Base-by-base conservation (phyloP, 2,329 filamentous ascomycete genomes). In the Colletotrichum tropicicola region DNA sequence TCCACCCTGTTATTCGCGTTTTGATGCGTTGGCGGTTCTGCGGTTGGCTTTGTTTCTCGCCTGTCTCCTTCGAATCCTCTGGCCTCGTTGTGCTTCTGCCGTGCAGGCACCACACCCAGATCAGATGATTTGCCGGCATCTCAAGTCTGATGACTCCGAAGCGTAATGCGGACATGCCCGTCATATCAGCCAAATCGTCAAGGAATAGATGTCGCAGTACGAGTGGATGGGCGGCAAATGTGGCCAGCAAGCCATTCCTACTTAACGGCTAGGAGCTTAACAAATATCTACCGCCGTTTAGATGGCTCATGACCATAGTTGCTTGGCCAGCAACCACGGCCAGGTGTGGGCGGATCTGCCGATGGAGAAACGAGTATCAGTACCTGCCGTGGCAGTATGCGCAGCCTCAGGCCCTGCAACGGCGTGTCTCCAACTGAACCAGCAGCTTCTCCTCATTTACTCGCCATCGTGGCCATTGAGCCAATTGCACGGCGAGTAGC, bases 1-100 rank as follows among this genome's bases (percentile, higher is more conserved):
- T 13, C 28, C 21, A 45, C 12, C 27, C 44, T 28, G 13, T 25
- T 56, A 21, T 48, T 57, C 35, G 28, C 39, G 23, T 44, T 41
- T 55, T 65, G 61, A 65, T 62, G 61, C 56, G 57, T 37, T 49
- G 61, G 61, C 49, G 13, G n/a, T 52, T 23, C 45, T 28, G 44
- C 44, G 37, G 21, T 23, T 23, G 28, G 25, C 32, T 53, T 17
- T 41, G n/a, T 43, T 45, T 15, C 35, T 30, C 28, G 21, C 47
- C 12, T 9, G 28, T 21, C 19, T 45, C 45, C 54, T 45, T 28
- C 44, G 37, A 48, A 35, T 23, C 54, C 37, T 44, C 28, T 17
- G 21, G 13, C 10, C 13, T 44, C 45, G 44, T 15, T 47, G 32
- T 23, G 32, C 32, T 39, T 57, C 44, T 23, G 35, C 27, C 32